phyloP scores from a whole-genome alignment of 768 basidiomycete genomes.

The Obba rivulosa region DNA sequence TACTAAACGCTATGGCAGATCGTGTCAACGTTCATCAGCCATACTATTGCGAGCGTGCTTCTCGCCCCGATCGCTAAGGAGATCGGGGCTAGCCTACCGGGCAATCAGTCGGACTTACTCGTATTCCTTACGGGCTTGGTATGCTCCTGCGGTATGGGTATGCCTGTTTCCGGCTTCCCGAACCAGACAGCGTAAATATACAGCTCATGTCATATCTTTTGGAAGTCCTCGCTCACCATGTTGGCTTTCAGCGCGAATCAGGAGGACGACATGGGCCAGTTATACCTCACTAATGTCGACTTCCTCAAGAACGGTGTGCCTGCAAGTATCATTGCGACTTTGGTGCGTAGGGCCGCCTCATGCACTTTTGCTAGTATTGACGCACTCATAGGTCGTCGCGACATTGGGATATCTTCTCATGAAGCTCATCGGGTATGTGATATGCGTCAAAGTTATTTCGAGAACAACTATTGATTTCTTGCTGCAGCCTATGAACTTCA shows the following conservation, averaged over 20 bases:
- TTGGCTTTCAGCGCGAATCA: conserved; percentile 66
- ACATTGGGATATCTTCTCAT: conserved; percentile 81
- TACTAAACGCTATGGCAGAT: conserved; percentile 36
- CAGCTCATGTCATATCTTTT: neutral
- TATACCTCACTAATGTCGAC: conserved; percentile 81
- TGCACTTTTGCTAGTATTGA: neutral
- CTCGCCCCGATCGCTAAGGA: conserved; percentile 95
- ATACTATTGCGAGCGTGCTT: conserved; percentile 93
- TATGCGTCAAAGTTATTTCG: neutral
- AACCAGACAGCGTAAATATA: conserved; percentile 91
- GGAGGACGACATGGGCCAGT: conserved; percentile 89
- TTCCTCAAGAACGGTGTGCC: conserved; percentile 94
- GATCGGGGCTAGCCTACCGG: conserved; percentile 73
- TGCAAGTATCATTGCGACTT: conserved; percentile 83
- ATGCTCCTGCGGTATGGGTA: conserved; percentile 95
- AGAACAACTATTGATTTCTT: too few species aligned
- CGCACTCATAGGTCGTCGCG: conserved; percentile 60
- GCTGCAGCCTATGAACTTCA: too few species aligned
- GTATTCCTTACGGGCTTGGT: conserved; percentile 92
- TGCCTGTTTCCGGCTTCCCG: conserved; percentile 98
- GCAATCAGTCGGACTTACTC: conserved; percentile 71
- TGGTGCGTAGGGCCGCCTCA: conserved; percentile 41
- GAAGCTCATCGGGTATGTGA: conserved; percentile 61
- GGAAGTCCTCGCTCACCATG: conserved; percentile 3
- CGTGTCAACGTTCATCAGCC: conserved; percentile 94